phyloP scores from a whole-genome alignment of 2,329 filamentous ascomycete species.

The Neophaeococcomyces mojaviensis region DNA sequence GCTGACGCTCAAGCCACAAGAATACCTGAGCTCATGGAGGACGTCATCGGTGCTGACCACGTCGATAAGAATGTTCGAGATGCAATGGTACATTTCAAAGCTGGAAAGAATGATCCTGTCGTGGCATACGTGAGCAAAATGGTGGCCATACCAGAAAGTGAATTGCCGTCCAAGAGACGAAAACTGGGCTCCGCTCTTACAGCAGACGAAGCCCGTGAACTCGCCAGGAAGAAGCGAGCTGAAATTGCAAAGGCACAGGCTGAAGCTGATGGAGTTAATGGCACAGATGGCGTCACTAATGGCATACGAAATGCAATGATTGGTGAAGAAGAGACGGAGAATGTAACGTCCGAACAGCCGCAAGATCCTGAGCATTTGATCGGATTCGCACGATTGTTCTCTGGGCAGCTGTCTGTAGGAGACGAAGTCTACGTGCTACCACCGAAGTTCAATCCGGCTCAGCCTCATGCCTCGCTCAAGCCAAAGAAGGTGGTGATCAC shows the following conservation, averaged over 20 bases:
- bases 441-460: constrained; percentile 83
- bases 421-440: constrained; percentile 86
- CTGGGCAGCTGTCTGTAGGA: constrained; percentile 79
- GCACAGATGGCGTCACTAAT: constrained; percentile 54
- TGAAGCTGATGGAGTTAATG: constrained; percentile 50
- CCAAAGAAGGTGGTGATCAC: constrained; percentile 79
- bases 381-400: constrained; percentile 90
- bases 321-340: constrained; percentile 46
- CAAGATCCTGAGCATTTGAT: constrained; percentile 80
- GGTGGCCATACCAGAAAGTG: constrained; percentile 89
- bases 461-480: constrained; percentile 62
- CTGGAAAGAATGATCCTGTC: constrained; percentile 62
- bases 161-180: constrained; percentile 79
- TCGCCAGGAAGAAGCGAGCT: constrained; percentile 80
- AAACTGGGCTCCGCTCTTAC: constrained; percentile 60
- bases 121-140: constrained; percentile 98
- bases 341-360: constrained; percentile 13
- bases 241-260: constrained; percentile 77
- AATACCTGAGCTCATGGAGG: constrained; percentile 69
- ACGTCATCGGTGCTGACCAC: constrained; percentile 66
- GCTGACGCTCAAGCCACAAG: constrained; percentile 69
- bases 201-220: constrained; percentile 80
- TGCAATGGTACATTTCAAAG: constrained; percentile 78
- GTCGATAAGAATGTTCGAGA: constrained; percentile 63
- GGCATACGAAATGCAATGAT: constrained; percentile 47